Evolutionary conservation across 306 rosid genomes (phyloP), one percentile per base, ranked within the genome.

Genomic region (Abrus pulchellus): DNA sequence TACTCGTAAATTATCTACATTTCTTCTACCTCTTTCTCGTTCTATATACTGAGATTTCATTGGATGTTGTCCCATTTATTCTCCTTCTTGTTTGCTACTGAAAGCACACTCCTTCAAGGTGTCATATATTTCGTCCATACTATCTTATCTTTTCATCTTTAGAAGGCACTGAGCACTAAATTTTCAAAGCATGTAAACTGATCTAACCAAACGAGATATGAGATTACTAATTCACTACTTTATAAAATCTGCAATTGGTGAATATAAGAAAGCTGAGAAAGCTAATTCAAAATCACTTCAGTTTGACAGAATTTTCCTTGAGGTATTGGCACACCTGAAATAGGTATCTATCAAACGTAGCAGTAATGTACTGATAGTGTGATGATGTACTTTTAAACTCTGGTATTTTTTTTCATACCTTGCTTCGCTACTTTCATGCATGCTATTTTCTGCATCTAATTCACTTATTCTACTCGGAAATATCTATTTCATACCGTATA

Each of bases 131-230:
- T 36, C 40, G 3, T 36, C 97, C 64, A 90, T 88, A 75, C 92
- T 92, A 53, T 90, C 92, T 49, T 6, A 41, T 90, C 93, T 75
- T 88, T 90, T 49, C 91, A 90, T 85, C 82, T 94, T 88, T 13
- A 92, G 29, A n/a, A 90, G 90, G 88, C 90, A 92, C 85, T 92
- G 90, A 72, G 93, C 89, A 70, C 94, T 90, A 86, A 92, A 82
- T 91, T 92, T 90, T 61, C 56, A 86, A 60, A 78, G 32, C 75
- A 44, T 33, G 53, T 71, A 44, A 9, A 44, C 9, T 48, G 4
- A 1, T 48, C 2, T 10, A 9, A 10, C n/a, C 10, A 48, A 48
- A 48, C 3, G 1, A 44, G 48, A 0, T 7, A 6, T 44, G 10
- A 44, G 10, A 48, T 48, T 10, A 48, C n/a, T 13, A 10, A 48